Base-by-base conservation (phyloP, 441 rosid genomes). In the Populus hybrid region DNA sequence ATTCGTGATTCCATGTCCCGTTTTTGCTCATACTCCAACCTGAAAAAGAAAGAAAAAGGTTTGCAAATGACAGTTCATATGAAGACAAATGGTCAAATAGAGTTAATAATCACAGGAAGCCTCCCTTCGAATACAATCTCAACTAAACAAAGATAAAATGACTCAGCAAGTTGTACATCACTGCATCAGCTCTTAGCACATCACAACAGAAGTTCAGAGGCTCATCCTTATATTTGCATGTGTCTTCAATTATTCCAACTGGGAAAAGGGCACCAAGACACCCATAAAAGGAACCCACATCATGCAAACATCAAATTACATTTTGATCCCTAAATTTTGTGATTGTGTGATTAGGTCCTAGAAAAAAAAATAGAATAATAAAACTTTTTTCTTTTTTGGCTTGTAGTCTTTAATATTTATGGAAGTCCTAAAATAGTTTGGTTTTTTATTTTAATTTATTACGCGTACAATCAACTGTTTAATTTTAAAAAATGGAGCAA, bases 21-120 rank as follows among this genome's bases (percentile, higher is more conserved):
- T 84, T 90, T 95, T 73, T 90, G 95, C 88, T 94, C 98, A 83
- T 94, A 97, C 82, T 95, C 98, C 92, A 97, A 82, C 93, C 99
- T 95, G 86, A 59, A 77, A 34, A 63, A 7, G 66, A 61, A 82
- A 80, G 77, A 70, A 54, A 67, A 64, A 35, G 12, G 35, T 18
- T 40, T 21, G 20, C 16, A 57, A 54, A 59, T 20, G 21, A 63
- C 46, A 57, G 35, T 71, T 57, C 34, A n/a, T 18, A 38, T 5
- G 16, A 54, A 34, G 35, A 66, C 3, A 65, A n/a, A 64, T 8
- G 67, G 59, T 26, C 11, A 68, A 73, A 4, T 3, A 68, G 1
- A 46, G 24, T 11, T n/a, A 74, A 64, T 21, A 20, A 79, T n/a
- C 5, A 63, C 12, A 28, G 16, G 36, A 35, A 66, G 35, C 3